Conservation (phyloP, 495 filamentous ascomycete species). For the Copromyces sp. region DNA sequence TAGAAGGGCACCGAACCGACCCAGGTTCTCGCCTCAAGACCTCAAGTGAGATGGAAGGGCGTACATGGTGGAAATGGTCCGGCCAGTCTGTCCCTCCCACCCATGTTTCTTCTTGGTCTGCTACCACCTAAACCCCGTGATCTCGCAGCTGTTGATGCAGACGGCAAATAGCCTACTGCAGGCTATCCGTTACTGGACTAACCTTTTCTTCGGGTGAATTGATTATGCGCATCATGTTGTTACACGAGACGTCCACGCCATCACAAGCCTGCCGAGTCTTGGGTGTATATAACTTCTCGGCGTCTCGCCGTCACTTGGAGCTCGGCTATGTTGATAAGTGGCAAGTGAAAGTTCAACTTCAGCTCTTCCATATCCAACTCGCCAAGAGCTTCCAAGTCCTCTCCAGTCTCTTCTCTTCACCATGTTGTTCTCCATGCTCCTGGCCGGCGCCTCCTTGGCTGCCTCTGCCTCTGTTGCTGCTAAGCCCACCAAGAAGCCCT, state of each 20-base stretch:
- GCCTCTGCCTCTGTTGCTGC: neutral
- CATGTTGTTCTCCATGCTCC: conserved; percentile 17
- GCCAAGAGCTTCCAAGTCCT: neutral
- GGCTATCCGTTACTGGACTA: neutral
- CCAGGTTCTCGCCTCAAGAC: neutral
- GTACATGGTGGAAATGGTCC: neutral
- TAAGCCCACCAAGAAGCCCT: conserved; percentile 5
- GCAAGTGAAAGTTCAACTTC: neutral
- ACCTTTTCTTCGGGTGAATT: neutral
- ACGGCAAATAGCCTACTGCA: neutral
- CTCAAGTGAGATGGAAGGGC: neutral
- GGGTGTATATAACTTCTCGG: neutral
- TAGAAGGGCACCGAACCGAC: neutral
- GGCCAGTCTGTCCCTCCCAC: neutral
- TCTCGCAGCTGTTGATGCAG: neutral
- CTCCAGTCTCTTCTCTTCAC: conserved; percentile 2
- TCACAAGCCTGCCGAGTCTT: neutral
- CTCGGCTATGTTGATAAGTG: neutral
- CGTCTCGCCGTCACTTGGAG: neutral
- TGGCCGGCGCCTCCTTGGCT: conserved; percentile 16
- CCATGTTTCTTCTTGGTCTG: neutral
- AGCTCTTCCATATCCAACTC: neutral
- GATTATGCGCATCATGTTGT: neutral
- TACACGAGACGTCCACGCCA: neutral
- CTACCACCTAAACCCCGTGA: neutral